Evolutionary conservation across 345 rosid species (phyloP).

Genomic region (Physaria fendleri): DNA sequence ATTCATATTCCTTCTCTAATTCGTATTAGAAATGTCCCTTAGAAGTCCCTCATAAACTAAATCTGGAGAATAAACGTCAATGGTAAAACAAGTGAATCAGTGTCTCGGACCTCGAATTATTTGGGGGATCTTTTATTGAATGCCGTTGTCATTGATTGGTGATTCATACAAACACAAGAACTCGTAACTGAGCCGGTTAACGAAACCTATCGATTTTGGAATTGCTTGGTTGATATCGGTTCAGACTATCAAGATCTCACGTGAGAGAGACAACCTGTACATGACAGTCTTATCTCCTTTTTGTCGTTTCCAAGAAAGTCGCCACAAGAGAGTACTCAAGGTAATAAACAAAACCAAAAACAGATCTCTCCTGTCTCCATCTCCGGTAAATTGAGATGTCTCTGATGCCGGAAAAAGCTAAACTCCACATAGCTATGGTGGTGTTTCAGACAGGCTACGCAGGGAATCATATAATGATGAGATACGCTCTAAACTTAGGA

Average conservation of each 20-base stretch:
- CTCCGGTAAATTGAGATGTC: conserved; percentile 12
- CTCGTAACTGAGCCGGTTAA: neutral
- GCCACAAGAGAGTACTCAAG: neutral
- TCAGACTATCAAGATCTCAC: neutral
- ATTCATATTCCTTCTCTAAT: too few species aligned
- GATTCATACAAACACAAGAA: neutral
- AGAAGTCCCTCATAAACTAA: neutral
- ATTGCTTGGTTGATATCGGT: conserved; percentile 9
- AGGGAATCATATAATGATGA: conserved; percentile 53
- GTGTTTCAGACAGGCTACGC: conserved; percentile 62
- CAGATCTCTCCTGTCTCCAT: conserved; percentile 6
- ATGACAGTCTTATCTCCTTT: conserved; percentile 19
- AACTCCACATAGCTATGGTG: conserved; percentile 59
- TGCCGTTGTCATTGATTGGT: too few species aligned
- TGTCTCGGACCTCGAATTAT: conserved; percentile 10
- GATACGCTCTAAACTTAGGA: conserved; percentile 61
- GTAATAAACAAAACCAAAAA: neutral
- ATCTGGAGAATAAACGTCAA: neutral
- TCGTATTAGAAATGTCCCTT: too few species aligned
- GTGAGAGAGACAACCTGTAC: conserved; percentile 7
- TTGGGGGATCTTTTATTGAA: conserved; percentile 26
- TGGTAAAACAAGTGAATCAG: conserved; percentile 18
- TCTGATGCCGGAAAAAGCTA: conserved; percentile 36
- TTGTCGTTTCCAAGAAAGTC: conserved; percentile 19
- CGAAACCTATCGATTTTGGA: neutral